These are phyloP conservation scores for Backusella morwellensis DNA, from an alignment of 192 early-diverging fungal genomes.

Conservation along the genomic window DNA sequence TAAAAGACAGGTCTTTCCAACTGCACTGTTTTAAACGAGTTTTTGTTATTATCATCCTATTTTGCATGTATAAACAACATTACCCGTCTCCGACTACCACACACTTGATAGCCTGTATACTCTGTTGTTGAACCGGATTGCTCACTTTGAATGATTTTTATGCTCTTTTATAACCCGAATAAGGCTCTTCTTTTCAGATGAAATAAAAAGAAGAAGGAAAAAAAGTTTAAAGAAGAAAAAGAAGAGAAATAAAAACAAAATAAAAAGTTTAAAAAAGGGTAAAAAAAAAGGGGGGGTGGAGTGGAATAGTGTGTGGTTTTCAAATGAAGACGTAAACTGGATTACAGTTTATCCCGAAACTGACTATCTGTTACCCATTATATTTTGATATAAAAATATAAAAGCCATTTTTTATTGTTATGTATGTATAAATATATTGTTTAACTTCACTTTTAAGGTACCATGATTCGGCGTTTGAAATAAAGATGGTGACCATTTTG, in stretches of 20 bases:
- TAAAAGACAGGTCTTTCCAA: slow-evolving; percentile 94
- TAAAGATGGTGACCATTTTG: background rate
- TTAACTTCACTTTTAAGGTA: background rate
- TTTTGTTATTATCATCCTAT: background rate
- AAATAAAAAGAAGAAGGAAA: background rate
- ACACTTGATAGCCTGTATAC: slow-evolving; percentile 35
- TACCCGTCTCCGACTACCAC: slow-evolving; percentile 37
- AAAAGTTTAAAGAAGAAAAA: background rate
- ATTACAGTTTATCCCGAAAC: background rate
- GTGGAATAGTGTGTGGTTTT: background rate
- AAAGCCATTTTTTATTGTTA: background rate
- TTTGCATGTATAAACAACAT: background rate
- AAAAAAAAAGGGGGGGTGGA: background rate
- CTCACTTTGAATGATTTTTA: background rate
- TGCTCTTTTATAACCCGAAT: background rate
- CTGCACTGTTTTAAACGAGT: slow-evolving; percentile 57
- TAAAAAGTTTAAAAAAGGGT: background rate
- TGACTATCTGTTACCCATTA: background rate
- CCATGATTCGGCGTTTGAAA: background rate
- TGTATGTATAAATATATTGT: too few relatives aligned
- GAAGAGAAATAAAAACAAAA: background rate
- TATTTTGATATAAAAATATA: background rate
- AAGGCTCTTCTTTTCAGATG: too few relatives aligned
- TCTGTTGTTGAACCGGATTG: slow-evolving; percentile 8
- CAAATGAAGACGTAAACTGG: background rate